These are phyloP conservation scores for Tympanopsis confertula DNA, from an alignment of 2,329 filamentous ascomycete species.

Conservation along the genomic window DNA sequence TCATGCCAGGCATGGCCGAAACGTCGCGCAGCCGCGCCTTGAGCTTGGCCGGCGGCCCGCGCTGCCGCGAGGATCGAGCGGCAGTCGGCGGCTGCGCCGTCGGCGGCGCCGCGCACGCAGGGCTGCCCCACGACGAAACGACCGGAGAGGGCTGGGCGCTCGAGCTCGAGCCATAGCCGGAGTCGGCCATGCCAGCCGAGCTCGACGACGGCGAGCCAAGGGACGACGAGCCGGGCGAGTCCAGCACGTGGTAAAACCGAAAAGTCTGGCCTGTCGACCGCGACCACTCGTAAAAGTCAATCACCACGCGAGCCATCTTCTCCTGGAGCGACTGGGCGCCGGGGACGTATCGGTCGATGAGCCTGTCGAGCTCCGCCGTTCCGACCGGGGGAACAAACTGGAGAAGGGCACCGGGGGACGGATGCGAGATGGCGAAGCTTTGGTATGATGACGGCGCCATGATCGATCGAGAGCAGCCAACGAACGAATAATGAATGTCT, in stretches of 20 bases:
- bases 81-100: constrained; percentile 10
- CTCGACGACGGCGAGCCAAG: constrained; percentile 17
- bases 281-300: constrained; percentile 46
- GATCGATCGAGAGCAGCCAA: too few relatives aligned
- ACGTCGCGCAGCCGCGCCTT: constrained; percentile 26
- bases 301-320: constrained; percentile 43
- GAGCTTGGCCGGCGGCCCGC: constrained; percentile 13
- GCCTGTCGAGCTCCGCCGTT: constrained; percentile 44
- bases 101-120: too few relatives aligned
- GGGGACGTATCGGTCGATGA: constrained; percentile 45
- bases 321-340: constrained; percentile 40
- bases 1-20: constrained; percentile 48
- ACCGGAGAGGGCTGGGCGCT: constrained; percentile 25
- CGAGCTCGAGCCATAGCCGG: constrained; percentile 30
- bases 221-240: constrained; percentile 20
- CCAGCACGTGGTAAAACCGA: constrained; percentile 46
- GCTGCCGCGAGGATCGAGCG: constrained; percentile 11
- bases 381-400: constrained; percentile 59
- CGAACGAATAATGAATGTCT: too few relatives aligned
- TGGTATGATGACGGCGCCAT: too few relatives aligned
- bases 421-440: constrained; percentile 53
- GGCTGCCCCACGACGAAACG: constrained; percentile 6
- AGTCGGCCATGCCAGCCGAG: constrained; percentile 21
- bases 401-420: constrained; percentile 39
- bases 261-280: constrained; percentile 42